phyloP scores from a whole-genome alignment of 1,284 basidiomycete species.

The Puccinia coronata region DNA sequence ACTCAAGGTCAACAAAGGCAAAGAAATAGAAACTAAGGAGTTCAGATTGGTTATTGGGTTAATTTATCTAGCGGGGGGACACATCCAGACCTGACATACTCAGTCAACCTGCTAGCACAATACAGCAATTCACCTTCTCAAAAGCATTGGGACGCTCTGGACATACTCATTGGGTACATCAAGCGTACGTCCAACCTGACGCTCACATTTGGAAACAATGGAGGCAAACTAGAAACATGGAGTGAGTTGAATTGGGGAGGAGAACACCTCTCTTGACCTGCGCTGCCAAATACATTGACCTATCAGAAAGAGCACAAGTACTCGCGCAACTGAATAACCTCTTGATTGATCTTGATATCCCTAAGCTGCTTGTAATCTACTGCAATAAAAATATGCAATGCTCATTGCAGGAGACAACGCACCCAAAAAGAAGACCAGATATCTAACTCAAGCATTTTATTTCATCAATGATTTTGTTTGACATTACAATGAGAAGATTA shows the following conservation, averaged over 20 bases:
- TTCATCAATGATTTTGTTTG: too few species aligned
- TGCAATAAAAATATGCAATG: slow-evolving; percentile 12
- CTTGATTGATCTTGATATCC: too few species aligned
- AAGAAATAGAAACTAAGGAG: neutral
- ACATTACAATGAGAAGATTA: neutral
- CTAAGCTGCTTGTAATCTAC: neutral
- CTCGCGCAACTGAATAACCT: neutral
- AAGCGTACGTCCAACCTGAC: neutral
- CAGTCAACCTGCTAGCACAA: neutral
- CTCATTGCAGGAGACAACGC: too few species aligned
- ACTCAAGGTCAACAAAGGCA: neutral
- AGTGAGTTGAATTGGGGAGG: slow-evolving; percentile 26
- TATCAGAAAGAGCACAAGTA: neutral
- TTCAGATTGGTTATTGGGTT: neutral
- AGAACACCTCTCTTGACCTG: slow-evolving; percentile 11
- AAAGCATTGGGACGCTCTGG: slow-evolving; percentile 11
- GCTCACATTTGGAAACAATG: too few species aligned
- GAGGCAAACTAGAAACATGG: neutral
- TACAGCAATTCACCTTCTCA: neutral
- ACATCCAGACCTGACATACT: slow-evolving; percentile 1
- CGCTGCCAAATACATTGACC: slow-evolving; percentile 1
- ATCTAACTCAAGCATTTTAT: too few species aligned
- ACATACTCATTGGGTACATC: slow-evolving; percentile 9
- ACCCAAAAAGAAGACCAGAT: too few species aligned
- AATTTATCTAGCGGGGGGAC: slow-evolving; percentile 10